Percentiles rank a stretch among this genome's conserved stretches.
Conservation (phyloP, 2,329 filamentous ascomycete genomes). For the Monosporascus sp. region DNA sequence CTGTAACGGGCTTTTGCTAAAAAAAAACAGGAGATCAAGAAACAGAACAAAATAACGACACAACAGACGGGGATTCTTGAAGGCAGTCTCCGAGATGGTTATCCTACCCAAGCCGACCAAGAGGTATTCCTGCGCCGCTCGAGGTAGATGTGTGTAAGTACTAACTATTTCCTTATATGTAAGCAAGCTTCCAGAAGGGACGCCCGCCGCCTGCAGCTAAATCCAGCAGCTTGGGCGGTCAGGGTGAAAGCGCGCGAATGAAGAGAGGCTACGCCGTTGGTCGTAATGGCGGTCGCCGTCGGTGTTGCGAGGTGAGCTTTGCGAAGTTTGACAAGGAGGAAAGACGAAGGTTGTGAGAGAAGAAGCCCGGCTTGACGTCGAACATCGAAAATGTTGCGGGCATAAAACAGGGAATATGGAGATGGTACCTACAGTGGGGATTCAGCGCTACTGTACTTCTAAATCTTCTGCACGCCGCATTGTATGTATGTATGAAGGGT, state of each 20-base stretch:
- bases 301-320: background rate
- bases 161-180: no score
- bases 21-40: no score
- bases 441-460: background rate
- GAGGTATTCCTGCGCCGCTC: no score
- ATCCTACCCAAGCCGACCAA: no score
- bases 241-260: background rate
- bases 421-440: background rate
- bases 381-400: background rate
- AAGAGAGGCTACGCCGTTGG: background rate
- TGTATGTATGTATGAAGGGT: no score
- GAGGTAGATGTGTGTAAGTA: no score
- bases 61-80: no score
- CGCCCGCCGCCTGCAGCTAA: background rate
- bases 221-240: background rate
- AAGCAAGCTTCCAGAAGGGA: background rate
- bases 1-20: no score
- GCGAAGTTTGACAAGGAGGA: background rate
- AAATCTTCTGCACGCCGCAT: background rate
- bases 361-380: no score
- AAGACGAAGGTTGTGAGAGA: background rate
- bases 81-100: no score
- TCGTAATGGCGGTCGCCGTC: background rate
- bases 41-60: no score
- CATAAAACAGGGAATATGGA: background rate